Base-by-base conservation (phyloP, 2,329 filamentous ascomycete genomes). In the Coleophoma crateriformis region DNA sequence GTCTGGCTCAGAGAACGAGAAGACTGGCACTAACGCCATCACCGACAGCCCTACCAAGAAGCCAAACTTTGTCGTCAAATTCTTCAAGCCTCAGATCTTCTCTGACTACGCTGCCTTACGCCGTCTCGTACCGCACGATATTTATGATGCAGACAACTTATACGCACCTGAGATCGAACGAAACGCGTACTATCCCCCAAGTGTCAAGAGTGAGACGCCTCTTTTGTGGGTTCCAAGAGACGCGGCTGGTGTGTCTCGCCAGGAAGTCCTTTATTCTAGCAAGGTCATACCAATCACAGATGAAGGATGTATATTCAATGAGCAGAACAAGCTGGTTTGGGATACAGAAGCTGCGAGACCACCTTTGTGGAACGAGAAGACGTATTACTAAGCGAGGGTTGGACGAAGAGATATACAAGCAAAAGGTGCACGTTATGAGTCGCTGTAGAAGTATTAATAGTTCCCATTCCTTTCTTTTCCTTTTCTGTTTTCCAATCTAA, bases 201-300 rank as follows among this genome's bases (percentile, higher is more conserved):
- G 85, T 0, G 76, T 92, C 62, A 78, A 67, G 20, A 74, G 80
- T 53, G 57, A 75, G 58, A 68, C 79, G 1, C 87, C 88, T 2
- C 70, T 89, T 32, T 73, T 96, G n/a, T 96, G 90, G 90, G 87
- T 96, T 48, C 89, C 90, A 0, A 75, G 80, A 50, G 90, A 96
- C 61, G 69, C 77, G 1, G 79, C 83, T 20, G 87, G 89, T 10
- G 79, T 96, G 39, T 89, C 84, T 48, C 76, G 76, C 59, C 87
- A 95, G 64, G 90, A 95, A 67, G 75, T 94, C 47, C 74, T 74
- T 12, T 87, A 94, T 59, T 87, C 87, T 1, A 74, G 74, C 57
- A 81, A 78, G 60, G 78, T 88, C 33, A 87, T 90, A 32, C 81
- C 84, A 1, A 92, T 95, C 55, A 91, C 87, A 0, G 90, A 96